These are phyloP conservation scores for Malus hybrid DNA, from an alignment of 331 rosid genomes.

Conservation along the genomic window DNA sequence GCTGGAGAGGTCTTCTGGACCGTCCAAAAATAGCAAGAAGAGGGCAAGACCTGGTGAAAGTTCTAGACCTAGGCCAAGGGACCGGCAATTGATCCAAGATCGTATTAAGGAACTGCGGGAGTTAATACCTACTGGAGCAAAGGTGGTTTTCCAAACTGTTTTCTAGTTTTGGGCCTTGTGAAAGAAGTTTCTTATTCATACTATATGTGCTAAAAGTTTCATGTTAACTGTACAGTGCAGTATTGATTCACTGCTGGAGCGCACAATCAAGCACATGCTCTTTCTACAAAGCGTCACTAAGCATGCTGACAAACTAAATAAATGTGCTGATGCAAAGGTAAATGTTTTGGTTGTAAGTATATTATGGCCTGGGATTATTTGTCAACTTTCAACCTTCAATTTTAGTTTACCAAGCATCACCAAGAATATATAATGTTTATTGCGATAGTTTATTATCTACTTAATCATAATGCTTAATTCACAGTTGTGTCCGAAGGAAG, in stretches of 20 bases:
- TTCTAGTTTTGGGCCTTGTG: slow-evolving; percentile 12
- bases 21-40: slow-evolving; percentile 60
- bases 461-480: slow-evolving; percentile 16
- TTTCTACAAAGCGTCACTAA: slow-evolving; percentile 87
- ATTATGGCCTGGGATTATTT: not conserved
- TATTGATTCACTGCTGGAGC: slow-evolving; percentile 93
- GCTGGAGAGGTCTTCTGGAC: slow-evolving; percentile 65
- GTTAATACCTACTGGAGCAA: slow-evolving; percentile 86
- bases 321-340: slow-evolving; percentile 55
- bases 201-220: slow-evolving; percentile 21
- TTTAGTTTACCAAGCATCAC: not conserved
- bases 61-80: slow-evolving; percentile 96
- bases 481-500: slow-evolving; percentile 59
- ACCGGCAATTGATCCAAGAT: slow-evolving; percentile 94
- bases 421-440: not conserved
- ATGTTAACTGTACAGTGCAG: slow-evolving; percentile 67
- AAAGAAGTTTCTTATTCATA: slow-evolving; percentile 20
- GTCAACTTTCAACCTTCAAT: not conserved
- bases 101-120: slow-evolving; percentile 94
- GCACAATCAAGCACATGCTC: slow-evolving; percentile 89
- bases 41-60: slow-evolving; percentile 82
- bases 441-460: not conserved
- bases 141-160: slow-evolving; percentile 39
- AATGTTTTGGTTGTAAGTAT: slow-evolving; percentile 15
- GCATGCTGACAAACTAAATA: slow-evolving; percentile 87